phyloP scores from a whole-genome alignment of 2,329 filamentous ascomycete species.

The Nigrospora oryzae region DNA sequence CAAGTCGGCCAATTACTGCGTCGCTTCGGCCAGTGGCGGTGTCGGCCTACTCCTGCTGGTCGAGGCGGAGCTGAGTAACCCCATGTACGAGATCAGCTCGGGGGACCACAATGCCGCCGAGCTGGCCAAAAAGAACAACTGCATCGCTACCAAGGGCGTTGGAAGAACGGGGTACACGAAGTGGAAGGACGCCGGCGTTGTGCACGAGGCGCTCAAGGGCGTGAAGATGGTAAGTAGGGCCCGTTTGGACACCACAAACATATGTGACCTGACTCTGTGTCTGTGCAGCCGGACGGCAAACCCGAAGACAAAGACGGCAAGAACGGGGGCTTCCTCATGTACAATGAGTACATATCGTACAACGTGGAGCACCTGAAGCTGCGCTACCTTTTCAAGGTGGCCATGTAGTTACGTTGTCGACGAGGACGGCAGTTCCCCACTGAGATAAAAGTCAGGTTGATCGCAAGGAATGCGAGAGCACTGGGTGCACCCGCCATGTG shows the following conservation, averaged over 20 bases:
- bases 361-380: slow-evolving; percentile 59
- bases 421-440: too few species aligned
- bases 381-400: slow-evolving; percentile 49
- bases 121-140: slow-evolving; percentile 47
- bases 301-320: slow-evolving; percentile 40
- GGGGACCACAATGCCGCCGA: slow-evolving; percentile 54
- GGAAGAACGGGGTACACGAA: slow-evolving; percentile 51
- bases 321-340: slow-evolving; percentile 37
- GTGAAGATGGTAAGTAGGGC: slow-evolving; percentile 53
- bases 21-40: slow-evolving; percentile 44
- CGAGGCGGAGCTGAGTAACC: slow-evolving; percentile 70
- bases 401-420: slow-evolving; percentile 4
- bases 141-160: slow-evolving; percentile 60
- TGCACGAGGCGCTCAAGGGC: slow-evolving; percentile 55
- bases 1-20: slow-evolving; percentile 73
- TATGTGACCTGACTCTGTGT: not conserved
- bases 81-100: slow-evolving; percentile 54
- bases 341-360: slow-evolving; percentile 68
- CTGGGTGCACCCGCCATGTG: too few species aligned
- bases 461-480: too few species aligned
- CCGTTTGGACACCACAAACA: too few species aligned
- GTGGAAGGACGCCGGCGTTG: slow-evolving; percentile 65
- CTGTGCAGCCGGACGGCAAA: slow-evolving; percentile 34
- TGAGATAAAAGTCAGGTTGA: too few species aligned
- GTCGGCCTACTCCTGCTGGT: slow-evolving; percentile 72